Base-by-base conservation (phyloP, 2,329 filamentous ascomycete species). In the Tolypocladium capitatum region DNA sequence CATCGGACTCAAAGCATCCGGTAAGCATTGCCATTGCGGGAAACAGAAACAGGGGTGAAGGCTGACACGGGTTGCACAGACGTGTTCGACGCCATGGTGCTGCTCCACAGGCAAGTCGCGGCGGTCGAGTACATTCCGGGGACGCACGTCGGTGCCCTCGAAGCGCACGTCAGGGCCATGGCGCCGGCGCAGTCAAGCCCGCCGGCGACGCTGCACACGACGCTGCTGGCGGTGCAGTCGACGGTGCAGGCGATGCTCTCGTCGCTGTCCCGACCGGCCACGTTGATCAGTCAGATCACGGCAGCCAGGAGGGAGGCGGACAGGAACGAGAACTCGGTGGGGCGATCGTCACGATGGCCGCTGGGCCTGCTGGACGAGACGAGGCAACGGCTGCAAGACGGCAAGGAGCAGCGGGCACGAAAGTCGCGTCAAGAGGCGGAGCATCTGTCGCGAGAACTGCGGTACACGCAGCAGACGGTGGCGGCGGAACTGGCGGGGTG, bases 401-500 rank as follows among this genome's bases (percentile, higher is more conserved):
- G 97, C 49, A 85, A 86, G 40, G 86, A 89, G 66, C 83, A 86
- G 54, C 87, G 85, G 57, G 86, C 87, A 34, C 75, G 78, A 14
- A 81, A 82, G 53, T 80, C 78, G 21, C 78, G 83, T 53, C 66
- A 73, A 18, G 87, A 96, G 60, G 76, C 86, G 11, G 78, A 83
- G 20, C 77, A 80, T 40, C 66, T 95, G n/a, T 83, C 84, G 0
- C 80, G 80, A 46, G 92, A 98, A 65, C 70, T 98, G 48, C 73
- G 88, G 45, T 95, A 92, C 64, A 95, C 90, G 43, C 91, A 96
- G 67, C 87, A 94, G 64, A 88, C 91, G 14, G 91, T 97, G 24
- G 91, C 94, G 7, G 76, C 81, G 2, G 92, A 98, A 68, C 66
- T 98, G 48, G 92, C 92, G 1, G 89, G 86, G 16, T 98, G 92